phyloP scores from a whole-genome alignment of 352 stramenopile species.

The Phytophthora cajani region DNA sequence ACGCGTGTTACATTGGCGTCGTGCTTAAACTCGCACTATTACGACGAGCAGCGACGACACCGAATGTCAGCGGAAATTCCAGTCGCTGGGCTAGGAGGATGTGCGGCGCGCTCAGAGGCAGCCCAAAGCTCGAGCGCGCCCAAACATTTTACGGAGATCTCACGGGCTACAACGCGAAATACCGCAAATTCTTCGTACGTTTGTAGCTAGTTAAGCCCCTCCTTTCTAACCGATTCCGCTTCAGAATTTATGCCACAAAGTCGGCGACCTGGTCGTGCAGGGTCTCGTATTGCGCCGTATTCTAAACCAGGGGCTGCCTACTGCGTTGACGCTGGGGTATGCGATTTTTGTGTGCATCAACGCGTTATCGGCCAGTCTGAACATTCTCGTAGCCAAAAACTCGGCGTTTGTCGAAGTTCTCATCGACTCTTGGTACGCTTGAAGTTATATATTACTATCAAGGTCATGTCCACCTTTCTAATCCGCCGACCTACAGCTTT shows the following conservation, averaged over 20 bases:
- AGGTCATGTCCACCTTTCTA: background rate
- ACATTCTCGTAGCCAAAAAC: slow-evolving; percentile 17
- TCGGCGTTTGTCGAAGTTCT: slow-evolving; percentile 42
- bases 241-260: slow-evolving; percentile 39
- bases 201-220: background rate
- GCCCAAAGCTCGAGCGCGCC: background rate
- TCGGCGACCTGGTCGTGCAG: slow-evolving; percentile 30
- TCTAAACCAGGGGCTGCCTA: slow-evolving; percentile 29
- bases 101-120: slow-evolving; percentile 1
- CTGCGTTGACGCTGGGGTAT: background rate
- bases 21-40: slow-evolving; percentile 2
- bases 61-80: background rate
- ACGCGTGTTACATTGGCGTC: slow-evolving; percentile 6
- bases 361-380: slow-evolving; percentile 17
- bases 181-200: slow-evolving; percentile 37
- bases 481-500: slow-evolving; percentile 22
- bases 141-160: slow-evolving; percentile 21
- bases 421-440: slow-evolving; percentile 33
- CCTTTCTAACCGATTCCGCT: background rate
- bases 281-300: slow-evolving; percentile 26
- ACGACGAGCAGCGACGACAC: background rate
- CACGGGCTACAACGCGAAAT: slow-evolving; percentile 26
- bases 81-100: background rate
- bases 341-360: slow-evolving; percentile 23
- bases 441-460: background rate